Conservation (phyloP, 257 asterid genomes). For the Solanum sejunctum region DNA sequence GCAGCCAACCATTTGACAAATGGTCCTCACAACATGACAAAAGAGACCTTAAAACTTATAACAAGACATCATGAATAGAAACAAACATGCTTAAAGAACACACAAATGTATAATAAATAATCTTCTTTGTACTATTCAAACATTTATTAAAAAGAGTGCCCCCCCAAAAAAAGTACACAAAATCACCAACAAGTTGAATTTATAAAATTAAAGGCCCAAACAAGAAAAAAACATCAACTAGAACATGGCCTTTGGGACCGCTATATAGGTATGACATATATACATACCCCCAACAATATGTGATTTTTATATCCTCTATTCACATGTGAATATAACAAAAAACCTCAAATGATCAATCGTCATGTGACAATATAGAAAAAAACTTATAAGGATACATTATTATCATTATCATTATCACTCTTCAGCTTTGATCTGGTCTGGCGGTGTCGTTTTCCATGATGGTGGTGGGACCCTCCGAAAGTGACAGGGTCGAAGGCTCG, state of each 20-base stretch:
- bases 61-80: background rate
- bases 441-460: constrained; percentile 38
- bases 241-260: constrained; percentile 2
- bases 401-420: background rate
- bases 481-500: constrained; percentile 46
- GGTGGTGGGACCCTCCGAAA: constrained; percentile 48
- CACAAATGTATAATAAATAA: background rate
- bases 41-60: background rate
- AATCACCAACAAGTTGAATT: constrained; percentile 6
- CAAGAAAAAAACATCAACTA: constrained; percentile 1
- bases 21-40: constrained; percentile 11
- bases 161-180: background rate
- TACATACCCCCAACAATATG: constrained; percentile 11
- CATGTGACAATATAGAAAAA: background rate
- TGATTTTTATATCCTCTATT: constrained; percentile 16
- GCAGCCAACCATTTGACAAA: background rate
- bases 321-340: constrained; percentile 21
- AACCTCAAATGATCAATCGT: background rate
- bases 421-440: constrained; percentile 13
- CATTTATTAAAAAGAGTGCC: constrained; percentile 11
- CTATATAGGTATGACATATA: constrained; percentile 16
- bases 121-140: background rate
- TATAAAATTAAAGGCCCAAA: constrained; percentile 2
- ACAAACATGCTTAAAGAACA: constrained; percentile 9
- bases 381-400: constrained; percentile 5